Base-by-base conservation (phyloP, 129 eudicot genomes). In the Chrysanthemum lavandulifolium region DNA sequence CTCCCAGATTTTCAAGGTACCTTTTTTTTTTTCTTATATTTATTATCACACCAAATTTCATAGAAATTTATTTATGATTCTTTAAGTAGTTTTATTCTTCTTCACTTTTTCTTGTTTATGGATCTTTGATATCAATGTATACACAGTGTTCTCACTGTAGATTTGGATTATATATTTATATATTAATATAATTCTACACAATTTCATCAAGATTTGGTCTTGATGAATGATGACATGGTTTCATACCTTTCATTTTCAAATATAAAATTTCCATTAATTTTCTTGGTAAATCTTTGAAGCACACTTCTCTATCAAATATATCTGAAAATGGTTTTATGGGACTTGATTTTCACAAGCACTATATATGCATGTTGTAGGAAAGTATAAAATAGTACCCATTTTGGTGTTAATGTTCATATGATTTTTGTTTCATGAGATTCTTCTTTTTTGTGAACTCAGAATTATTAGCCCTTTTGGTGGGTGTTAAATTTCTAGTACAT, bases 361-460 rank as follows among this genome's bases (percentile, higher is more conserved):
- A 31, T 31, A 31, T 49, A 76, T 72, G 80, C 77, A 68, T 69
- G 75, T 55, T 27, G 11, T 82, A 33, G 29, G 19, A 64, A 74
- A 65, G 65, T 14, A 19, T 58, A 76, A 67, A 69, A 76, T 65
- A 65, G 49, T 67, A 69, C n/a, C 56, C 71, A 61, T 78, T 63
- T 78, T 84, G 74, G 72, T 68, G 78, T 74, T 74, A 78, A 69
- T 78, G 75, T 78, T 70, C 57, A 64, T 74, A 29, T 40, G 14
- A 63, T 63, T 52, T 74, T 53, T 74, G 78, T 51, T 74, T 74
- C 74, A 74, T 76, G 86, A 71, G 96, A 89, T 86, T 84, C 92
- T 81, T 86, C 78, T 77, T 81, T 74, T 48, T 87, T 88, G 47
- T 40, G 47, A 40, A 1, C 47, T 40, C 47, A 40, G 47, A 40